Base-by-base conservation (phyloP, 1,284 basidiomycete genomes). In the Rugiboletus extremiorientalis region DNA sequence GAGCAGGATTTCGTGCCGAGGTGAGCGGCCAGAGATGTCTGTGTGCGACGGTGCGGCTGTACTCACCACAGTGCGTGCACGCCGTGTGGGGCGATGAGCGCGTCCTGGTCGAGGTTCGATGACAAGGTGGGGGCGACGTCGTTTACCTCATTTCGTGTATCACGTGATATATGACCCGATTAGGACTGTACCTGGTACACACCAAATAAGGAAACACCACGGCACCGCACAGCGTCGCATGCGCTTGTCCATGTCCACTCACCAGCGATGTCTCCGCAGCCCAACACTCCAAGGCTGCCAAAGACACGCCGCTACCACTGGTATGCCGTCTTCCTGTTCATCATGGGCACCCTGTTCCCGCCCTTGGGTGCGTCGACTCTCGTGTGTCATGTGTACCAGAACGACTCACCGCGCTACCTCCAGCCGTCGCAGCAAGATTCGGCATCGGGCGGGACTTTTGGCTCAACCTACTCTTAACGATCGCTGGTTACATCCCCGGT, bases 381-480 rank as follows among this genome's bases (percentile, higher is more conserved):
- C n/a, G 5, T 16, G 2, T 15, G 7, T 11, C 47, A 10, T 41
- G 34, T 28, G 41, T 44, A 37, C 47, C n/a, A 28, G 31, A 8
- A 33, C 15, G 5, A 6, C 55, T 37, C 56, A 56, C 44, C 54
- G 33, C 55, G 49, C 50, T 31, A 37, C 45, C 23, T 36, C 53
- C 67, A 95, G 96, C 96, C 60, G 94, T 99, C 41, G 92, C 94
- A 33, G 89, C 94, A 30, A 84, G 96, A 56, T 99, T 99, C 75
- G 96, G 96, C 30, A 85, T 98, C 65, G 95, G 94, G 7, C 77
- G 75, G 43, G 96, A 98, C 74, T 96, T 98, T 74, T 96, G 91
- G 83, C 77, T 98, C 67, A 99, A 99, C 73, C 74, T 94, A 22
- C 68, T 98, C 64, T 75, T 96, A 50, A 97, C 94, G 33, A 84